Base-by-base conservation (phyloP, 306 rosid genomes). In the Prunus salicina region DNA sequence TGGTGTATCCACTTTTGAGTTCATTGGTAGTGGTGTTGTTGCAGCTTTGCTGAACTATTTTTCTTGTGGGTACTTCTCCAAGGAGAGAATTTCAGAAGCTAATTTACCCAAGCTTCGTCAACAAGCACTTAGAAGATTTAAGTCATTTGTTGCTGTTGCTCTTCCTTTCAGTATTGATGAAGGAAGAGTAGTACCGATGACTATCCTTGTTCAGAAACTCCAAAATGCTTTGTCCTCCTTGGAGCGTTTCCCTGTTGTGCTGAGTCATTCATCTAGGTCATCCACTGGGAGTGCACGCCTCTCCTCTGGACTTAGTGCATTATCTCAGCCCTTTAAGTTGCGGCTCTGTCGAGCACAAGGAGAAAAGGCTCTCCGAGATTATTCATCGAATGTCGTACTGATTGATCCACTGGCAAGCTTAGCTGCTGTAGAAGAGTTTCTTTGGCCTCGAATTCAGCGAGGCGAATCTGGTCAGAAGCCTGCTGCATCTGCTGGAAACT, bases 1-100 rank as follows among this genome's bases (percentile, higher is more conserved):
- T 22, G 99, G 99, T 76, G 99, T 96, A 38, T 93, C 99, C 65
- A 96, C 99, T 66, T 96, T 96, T 88, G 99, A 96, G 85, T 96
- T 96, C 77, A 89, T 93, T 68, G 99, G 99, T 34, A 96, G 99
- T 78, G 99, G 99, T 77, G 99, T 88, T 67, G 89, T 96, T 62
- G 90, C 90, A 32, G 91, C 97, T 68, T 76, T 96, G 90, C 90
- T 96, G 58, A 87, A 93, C 75, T 96, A 91, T 77, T 92, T 96
- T 71, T 96, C 99, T 67, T 96, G 96, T 64, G 97, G 99, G 64
- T 78, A 84, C 81, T 96, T 96, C 74, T 88, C 97, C 28, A 93
- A 89, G 81, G 99, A 91, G 41, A 86, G 80, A 71, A 85, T 84
- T 71, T 86, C 87, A 19, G 98, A 96, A 86, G 85, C 83, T 49